These are phyloP conservation scores for Paraconiothyrium brasiliense DNA, from an alignment of 2,329 filamentous ascomycete genomes.

Conservation along the genomic window DNA sequence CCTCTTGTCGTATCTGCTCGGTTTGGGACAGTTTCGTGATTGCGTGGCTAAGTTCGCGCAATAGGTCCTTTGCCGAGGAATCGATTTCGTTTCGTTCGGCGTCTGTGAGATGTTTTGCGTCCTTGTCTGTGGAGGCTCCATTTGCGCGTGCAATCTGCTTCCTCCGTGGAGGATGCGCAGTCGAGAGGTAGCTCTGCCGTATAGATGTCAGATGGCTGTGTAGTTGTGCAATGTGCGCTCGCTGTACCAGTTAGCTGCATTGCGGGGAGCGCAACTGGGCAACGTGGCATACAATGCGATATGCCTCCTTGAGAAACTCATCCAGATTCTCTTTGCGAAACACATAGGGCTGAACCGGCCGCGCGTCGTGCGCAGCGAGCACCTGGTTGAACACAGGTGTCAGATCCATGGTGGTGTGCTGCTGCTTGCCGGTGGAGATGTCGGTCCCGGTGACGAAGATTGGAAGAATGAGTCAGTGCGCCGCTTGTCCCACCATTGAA, in stretches of 20 bases:
- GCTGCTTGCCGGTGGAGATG: constrained; percentile 17
- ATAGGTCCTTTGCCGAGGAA: constrained; percentile 82
- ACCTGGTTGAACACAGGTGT: constrained; percentile 75
- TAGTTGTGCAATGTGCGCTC: constrained; percentile 83
- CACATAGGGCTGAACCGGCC: constrained; percentile 57
- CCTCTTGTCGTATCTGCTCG: constrained; percentile 81
- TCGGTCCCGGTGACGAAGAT: constrained; percentile 33
- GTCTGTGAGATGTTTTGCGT: constrained; percentile 74
- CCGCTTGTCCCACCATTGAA: constrained; percentile 28
- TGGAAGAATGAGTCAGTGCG: constrained; percentile 27
- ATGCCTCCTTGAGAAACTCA: constrained; percentile 92
- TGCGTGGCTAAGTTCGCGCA: constrained; percentile 83
- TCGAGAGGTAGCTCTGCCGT: constrained; percentile 90
- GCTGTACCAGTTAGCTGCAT: constrained; percentile 62
- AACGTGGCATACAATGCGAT: constrained; percentile 76
- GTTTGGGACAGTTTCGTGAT: constrained; percentile 83
- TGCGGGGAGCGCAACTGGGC: constrained; percentile 18
- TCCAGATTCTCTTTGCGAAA: constrained; percentile 66
- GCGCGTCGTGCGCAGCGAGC: constrained; percentile 67
- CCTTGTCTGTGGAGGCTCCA: constrained; percentile 52
- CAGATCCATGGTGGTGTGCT: constrained; percentile 61
- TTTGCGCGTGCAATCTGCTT: constrained; percentile 56
- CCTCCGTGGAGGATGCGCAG: constrained; percentile 68
- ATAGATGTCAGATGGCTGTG: constrained; percentile 82
- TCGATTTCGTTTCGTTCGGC: constrained; percentile 87